Evolutionary conservation across 1,284 basidiomycete genomes (phyloP), one percentile per base, ranked within the genome.

Genomic region (Sporisorium iseilematis-ciliati): DNA sequence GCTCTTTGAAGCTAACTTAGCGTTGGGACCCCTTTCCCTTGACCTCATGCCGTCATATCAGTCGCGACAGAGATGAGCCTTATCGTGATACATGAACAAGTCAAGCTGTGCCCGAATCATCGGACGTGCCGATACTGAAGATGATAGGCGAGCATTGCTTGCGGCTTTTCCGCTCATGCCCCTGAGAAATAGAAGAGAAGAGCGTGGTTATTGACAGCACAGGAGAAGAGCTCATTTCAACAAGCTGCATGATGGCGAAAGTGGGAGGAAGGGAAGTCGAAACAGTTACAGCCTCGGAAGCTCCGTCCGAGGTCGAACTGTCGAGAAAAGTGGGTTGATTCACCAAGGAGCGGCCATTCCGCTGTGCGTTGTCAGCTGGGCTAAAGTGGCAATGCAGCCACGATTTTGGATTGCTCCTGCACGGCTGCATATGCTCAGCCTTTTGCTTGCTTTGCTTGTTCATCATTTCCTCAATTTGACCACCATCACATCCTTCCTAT

Each of bases 261-360:
- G 35, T 14, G 35, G 12, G 12, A 38, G 35, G 4, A 14, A 16
- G 35, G 6, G n/a, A 3, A 51, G 18, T n/a, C n/a, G 21, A 31
- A 38, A 5, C 29, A n/a, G n/a, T n/a, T n/a, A 10, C 21, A 23
- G 20, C 23, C 33, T 38, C 33, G 31, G 31, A 51, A 35, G 29
- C 29, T 18, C 51, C 51, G 21, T 35, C 53, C 53, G n/a, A 23
- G 4, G 41, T 20, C 53, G 53, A 41, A 10, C 5, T 33, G n/a
- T 23, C 40, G 23, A 45, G 25, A 21, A 49, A 49, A 49, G 29
- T 31, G 48, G 29, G 48, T 31, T 31, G n/a, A 49, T 18, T 26
- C 8, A 31, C 35, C 35, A 49, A 18, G 31, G 48, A 46, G 42
- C 54, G 54, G 42, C 54, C 14, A 16, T 56, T 46, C 42, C 42